Base-by-base conservation (phyloP, 352 stramenopile species). In the Pythium chondricola region DNA sequence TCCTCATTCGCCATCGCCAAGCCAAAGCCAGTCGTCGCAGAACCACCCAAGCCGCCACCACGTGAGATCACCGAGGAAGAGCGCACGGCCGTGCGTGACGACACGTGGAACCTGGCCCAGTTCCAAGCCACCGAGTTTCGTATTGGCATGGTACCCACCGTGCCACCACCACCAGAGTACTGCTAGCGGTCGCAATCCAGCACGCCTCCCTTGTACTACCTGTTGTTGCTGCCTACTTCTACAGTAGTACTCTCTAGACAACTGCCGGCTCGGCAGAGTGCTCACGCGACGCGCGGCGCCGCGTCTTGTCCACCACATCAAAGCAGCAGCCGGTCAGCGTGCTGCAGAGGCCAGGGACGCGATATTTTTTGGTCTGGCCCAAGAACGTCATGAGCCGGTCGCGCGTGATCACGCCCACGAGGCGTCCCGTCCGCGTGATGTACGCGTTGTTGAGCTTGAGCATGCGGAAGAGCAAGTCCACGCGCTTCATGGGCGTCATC, bases 361-460 rank as follows among this genome's bases (percentile, higher is more conserved):
- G 56, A 39, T 85, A 88, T 50, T 76, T 79, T 11, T 57, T 67
- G 11, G 70, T 85, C 42, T 66, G 82, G n/a, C 66, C 73, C n/a
- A 91, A 52, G 47, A 91, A 91, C 29, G 63, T 74, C 80, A 91
- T 91, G 51, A 94, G 71, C 20, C 76, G 65, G 47, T 77, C 71
- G 36, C 84, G 77, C 18, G 74, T 85, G 52, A 94, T 89, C 16
- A 85, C 64, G 42, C 83, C 83, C 56, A 89, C 81, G 43, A 94
- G 70, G 17, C 64, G 67, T 0, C 84, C 84, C 5, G 75, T 88
- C 11, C 83, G 77, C 50, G 84, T 85, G 27, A 95, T 76, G 57
- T 91, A 95, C 24, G 82, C 78, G 56, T 93, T 87, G 59, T 91
- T 92, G 45, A 95, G 72, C 56, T 90, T 93, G 37, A 95, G 77